Base-by-base conservation (phyloP, 2,329 filamentous ascomycete species). In the Arthrocladium fulminans region DNA sequence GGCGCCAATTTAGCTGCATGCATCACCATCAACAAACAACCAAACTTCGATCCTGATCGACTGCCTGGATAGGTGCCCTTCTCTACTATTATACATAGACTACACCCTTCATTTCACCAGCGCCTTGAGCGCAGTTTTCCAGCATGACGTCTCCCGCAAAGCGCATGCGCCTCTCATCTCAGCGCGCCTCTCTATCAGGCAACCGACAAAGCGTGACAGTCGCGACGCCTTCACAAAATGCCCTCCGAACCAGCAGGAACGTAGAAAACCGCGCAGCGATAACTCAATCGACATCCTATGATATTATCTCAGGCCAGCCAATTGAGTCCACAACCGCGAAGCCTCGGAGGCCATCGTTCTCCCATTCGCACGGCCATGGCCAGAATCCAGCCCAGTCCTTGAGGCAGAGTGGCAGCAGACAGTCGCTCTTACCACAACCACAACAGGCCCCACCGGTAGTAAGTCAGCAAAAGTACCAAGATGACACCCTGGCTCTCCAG, bases 401-500 rank as follows among this genome's bases (percentile, higher is more conserved):
- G 19, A 48, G 17, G 15, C 41, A 35, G 23, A 29, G 35, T 3
- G 35, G 37, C 9, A 32, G 25, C 15, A 34, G 45, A 23, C 23
- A 24, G 15, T 48, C 37, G 23, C 13, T 40, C 7, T 19, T 42
- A 7, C 45, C 38, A 10, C 37, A 48, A 24, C 38, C 37, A 30
- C 32, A 47, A 30, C 23, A 45, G 29, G 17, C 29, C 3, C 20
- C 22, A 2, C 25, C 29, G 8, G 23, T 17, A 4, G 34, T 47
- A n/a, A 25, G 17, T 8, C 44, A 48, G 8, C 45, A 48, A 19
- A 42, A 41, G n/a, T 30, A 48, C 15, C 47, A 54, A 32, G 83
- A 79, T 51, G 89, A 97, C 60, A 84, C 89, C 55, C 74, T 97
- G 22, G 84, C 89, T 56, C 74, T 97, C 22, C 89, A 90, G 61